Base-by-base conservation (phyloP, 345 rosid genomes). In the Syzygium aromaticum region DNA sequence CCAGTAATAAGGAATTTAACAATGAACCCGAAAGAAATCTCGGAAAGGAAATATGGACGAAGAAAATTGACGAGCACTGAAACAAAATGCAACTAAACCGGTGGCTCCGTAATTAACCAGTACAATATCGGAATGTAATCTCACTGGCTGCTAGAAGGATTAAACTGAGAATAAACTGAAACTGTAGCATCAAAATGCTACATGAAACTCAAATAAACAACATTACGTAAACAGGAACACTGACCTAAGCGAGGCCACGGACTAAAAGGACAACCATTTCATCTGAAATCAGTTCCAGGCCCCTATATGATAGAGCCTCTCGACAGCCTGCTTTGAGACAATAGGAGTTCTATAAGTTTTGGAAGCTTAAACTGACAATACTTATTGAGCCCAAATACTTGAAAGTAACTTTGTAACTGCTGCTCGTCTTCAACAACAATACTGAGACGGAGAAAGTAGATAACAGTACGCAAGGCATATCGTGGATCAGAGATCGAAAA, bases 281-380 rank as follows among this genome's bases (percentile, higher is more conserved):
- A 92, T 96, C 98, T 91, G 94, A 94, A 97, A 94, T 95, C 96
- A 96, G 95, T 95, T 94, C 97, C 98, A 96, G 99, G 96, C 94
- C 96, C 95, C 93, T 92, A 91, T 94, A 94, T 92, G 96, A 94
- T 91, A 95, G 98, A 97, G 96, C 96, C 96, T 92, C 99, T 93
- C 89, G 94, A 92, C 91, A 86, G 94, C 98, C 98, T 97, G 99
- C 98, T 96, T 91, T 90, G 93, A 93, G 93, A 97, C 95, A 97
- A 95, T 93, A 95, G 91, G 93, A 91, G 90, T 92, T 91, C 90
- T 93, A 95, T 96, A 92, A 96, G 96, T 92, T 88, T 93, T 90
- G 89, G 90, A 91, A 82, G 84, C 90, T 91, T 92, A 84, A 82
- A 90, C 87, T 88, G 91, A 90, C 86, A 89, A 82, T 88, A 92